Conservation (phyloP, 2,329 filamentous ascomycete species). For the Xylariaceae sp. region DNA sequence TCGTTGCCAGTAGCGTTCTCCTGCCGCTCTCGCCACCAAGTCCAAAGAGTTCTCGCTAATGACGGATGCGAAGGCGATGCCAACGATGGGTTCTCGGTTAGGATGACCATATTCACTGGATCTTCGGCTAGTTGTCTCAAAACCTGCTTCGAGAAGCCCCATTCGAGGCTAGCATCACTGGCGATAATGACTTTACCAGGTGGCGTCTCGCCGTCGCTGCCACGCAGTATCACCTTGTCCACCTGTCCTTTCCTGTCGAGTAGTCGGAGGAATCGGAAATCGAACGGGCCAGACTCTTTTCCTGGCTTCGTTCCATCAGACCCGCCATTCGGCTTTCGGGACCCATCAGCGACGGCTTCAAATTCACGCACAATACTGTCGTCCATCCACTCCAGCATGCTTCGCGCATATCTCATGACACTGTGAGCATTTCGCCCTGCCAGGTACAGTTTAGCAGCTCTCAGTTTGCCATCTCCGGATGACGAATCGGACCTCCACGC, state of each 20-base stretch:
- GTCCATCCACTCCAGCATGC: constrained; percentile 99
- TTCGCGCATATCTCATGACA: constrained; percentile 84
- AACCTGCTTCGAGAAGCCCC: constrained; percentile 86
- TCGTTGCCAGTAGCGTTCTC: constrained; percentile 39
- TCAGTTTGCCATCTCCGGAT: constrained; percentile 46
- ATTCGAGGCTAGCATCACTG: constrained; percentile 83
- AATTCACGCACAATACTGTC: constrained; percentile 90
- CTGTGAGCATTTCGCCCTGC: constrained; percentile 82
- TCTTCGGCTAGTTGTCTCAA: constrained; percentile 70
- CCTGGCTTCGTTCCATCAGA: constrained; percentile 42
- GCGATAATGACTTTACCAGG: constrained; percentile 75
- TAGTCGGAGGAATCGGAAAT: constrained; percentile 79
- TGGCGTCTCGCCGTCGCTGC: constrained; percentile 36
- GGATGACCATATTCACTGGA: constrained; percentile 73
- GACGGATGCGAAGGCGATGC: constrained; percentile 43
- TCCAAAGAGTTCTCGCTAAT: constrained; percentile 72
- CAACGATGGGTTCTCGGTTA: constrained; percentile 67
- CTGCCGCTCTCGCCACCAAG: constrained; percentile 66
- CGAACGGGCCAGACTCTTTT: constrained; percentile 68
- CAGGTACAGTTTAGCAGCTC: constrained; percentile 63
- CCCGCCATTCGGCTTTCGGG: constrained; percentile 40
- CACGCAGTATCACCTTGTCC: constrained; percentile 56
- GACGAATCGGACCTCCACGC: constrained; percentile 70
- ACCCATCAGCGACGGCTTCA: constrained; percentile 59
- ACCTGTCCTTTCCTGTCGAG: constrained; percentile 79